Evolutionary conservation across 345 rosid genomes (phyloP).

Genomic region (Acer saccharum): DNA sequence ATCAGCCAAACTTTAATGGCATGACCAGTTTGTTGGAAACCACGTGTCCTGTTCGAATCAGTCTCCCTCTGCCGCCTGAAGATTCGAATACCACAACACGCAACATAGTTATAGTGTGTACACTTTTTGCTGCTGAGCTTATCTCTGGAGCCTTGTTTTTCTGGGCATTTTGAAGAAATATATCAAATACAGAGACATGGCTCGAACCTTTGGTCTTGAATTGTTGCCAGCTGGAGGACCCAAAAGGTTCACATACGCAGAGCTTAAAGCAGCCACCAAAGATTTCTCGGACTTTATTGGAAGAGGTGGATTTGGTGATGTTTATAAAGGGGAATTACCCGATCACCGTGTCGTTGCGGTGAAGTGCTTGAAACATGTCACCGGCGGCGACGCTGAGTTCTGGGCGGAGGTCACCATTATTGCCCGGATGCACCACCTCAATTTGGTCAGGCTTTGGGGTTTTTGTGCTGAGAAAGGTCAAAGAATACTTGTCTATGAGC

Average conservation of each 20-base stretch:
- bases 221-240: conserved; percentile 72
- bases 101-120: conserved; percentile 52
- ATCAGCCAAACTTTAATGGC: conserved; percentile 44
- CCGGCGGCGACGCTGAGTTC: conserved; percentile 67
- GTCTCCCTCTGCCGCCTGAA: conserved; percentile 60
- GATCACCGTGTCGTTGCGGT: conserved; percentile 65
- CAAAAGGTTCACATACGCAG: conserved; percentile 54
- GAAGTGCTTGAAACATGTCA: conserved; percentile 61
- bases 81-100: conserved; percentile 49
- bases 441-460: conserved; percentile 65
- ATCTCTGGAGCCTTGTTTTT: no score
- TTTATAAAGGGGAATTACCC: conserved; percentile 57
- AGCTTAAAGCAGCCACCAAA: conserved; percentile 59
- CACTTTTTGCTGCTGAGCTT: conserved; percentile 66
- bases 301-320: conserved; percentile 71
- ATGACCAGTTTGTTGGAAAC: conserved; percentile 55
- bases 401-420: conserved; percentile 74
- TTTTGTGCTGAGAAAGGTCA: conserved; percentile 69
- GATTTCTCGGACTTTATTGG: conserved; percentile 55
- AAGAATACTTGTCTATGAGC: conserved; percentile 65
- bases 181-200: conserved; percentile 73
- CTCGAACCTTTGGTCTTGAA: conserved; percentile 66
- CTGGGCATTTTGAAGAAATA: conserved; percentile 65
- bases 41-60: conserved; percentile 54
- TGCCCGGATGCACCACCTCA: conserved; percentile 71